Conservation (phyloP, 2,329 filamentous ascomycete genomes). For the Epichloe bromicola region DNA sequence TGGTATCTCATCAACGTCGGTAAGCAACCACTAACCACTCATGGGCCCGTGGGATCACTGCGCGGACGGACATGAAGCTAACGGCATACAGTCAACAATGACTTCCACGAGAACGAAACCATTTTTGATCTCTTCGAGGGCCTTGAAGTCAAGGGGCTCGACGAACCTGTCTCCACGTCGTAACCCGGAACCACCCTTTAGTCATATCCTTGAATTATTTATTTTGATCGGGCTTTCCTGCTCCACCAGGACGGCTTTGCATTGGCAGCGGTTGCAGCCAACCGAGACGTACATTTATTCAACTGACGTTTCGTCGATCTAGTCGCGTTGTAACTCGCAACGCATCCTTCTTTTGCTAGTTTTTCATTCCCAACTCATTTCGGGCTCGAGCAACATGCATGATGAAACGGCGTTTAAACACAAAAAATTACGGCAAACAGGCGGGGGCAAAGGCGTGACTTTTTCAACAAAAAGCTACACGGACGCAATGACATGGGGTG, state of each 20-base stretch:
- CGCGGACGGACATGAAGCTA: background rate
- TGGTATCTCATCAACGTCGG: constrained; percentile 96
- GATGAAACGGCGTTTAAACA: constrained; percentile 5
- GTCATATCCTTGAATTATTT: background rate
- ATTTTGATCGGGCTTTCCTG: constrained; percentile 1
- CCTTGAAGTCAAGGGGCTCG: constrained; percentile 54
- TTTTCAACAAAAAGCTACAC: constrained; percentile 31
- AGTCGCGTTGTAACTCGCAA: background rate
- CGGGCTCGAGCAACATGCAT: constrained; percentile 1
- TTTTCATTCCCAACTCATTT: constrained; percentile 8
- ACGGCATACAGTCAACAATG: constrained; percentile 68
- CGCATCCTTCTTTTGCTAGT: constrained; percentile 6
- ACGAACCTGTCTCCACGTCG: constrained; percentile 21
- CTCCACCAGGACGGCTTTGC: constrained; percentile 7
- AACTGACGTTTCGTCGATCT: constrained; percentile 3
- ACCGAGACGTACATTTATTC: constrained; percentile 5
- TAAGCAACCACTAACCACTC: constrained; percentile 30
- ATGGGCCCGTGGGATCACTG: background rate
- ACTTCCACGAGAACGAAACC: constrained; percentile 74
- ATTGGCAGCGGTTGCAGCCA: constrained; percentile 6
- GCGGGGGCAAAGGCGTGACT: constrained; percentile 17
- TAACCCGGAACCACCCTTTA: background rate
- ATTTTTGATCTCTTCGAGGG: constrained; percentile 82
- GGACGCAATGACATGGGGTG: background rate
- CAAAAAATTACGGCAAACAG: constrained; percentile 7